Percentiles rank a stretch among this genome's conserved stretches.
These are phyloP conservation scores for Perilla frutescens DNA, from an alignment of 257 asterid genomes.

Conservation along the genomic window DNA sequence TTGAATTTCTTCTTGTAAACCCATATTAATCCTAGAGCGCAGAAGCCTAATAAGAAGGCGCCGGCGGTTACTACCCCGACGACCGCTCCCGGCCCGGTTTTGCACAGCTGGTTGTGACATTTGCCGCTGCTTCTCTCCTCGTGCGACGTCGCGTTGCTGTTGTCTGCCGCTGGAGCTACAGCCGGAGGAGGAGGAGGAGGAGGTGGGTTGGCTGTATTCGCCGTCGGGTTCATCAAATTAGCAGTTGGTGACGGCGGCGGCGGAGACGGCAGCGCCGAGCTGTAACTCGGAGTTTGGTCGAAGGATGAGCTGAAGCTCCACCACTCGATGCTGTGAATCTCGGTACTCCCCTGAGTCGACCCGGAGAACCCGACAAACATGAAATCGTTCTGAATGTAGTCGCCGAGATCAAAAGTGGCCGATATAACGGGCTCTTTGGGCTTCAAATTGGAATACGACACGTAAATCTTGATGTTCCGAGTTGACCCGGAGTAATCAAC, in stretches of 20 bases:
- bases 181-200: slow-evolving; percentile 50
- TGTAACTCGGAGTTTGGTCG: slow-evolving; percentile 51
- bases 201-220: slow-evolving; percentile 39
- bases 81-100: slow-evolving; percentile 66
- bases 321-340: slow-evolving; percentile 77
- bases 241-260: slow-evolving; percentile 60
- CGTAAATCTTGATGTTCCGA: slow-evolving; percentile 52
- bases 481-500: slow-evolving; percentile 72
- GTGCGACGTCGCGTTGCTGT: slow-evolving; percentile 31
- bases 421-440: slow-evolving; percentile 75
- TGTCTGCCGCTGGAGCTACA: slow-evolving; percentile 41
- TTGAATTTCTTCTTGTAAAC: slow-evolving; percentile 60
- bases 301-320: slow-evolving; percentile 86
- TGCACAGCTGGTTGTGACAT: slow-evolving; percentile 65
- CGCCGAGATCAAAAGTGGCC: slow-evolving; percentile 51
- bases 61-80: slow-evolving; percentile 84
- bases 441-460: slow-evolving; percentile 70
- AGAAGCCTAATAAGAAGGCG: slow-evolving; percentile 67
- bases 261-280: slow-evolving; percentile 37
- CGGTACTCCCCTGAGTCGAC: slow-evolving; percentile 97
- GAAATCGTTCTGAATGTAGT: slow-evolving; percentile 51
- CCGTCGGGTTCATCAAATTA: slow-evolving; percentile 60
- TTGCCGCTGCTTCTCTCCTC: slow-evolving; percentile 42
- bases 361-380: slow-evolving; percentile 85
- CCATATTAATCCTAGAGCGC: slow-evolving; percentile 56